Evolutionary conservation across 2,329 filamentous ascomycete genomes (phyloP).

Genomic region (Aspergillus udagawae): DNA sequence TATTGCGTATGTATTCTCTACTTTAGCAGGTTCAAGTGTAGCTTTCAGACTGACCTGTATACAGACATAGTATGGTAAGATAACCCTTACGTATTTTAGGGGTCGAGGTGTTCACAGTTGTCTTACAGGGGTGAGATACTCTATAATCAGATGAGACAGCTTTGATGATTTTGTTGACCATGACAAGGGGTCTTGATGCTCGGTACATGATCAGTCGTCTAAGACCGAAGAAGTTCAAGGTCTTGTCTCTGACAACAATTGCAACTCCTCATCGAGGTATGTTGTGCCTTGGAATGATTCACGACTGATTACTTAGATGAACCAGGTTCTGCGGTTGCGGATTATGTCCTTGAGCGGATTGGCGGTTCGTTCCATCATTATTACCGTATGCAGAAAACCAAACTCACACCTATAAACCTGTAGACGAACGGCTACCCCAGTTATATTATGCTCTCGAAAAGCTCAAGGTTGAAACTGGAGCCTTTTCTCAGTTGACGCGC

Average conservation of each 20-base stretch:
- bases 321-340: slow-evolving; percentile 56
- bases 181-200: slow-evolving; percentile 55
- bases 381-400: neutral
- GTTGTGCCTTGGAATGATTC: neutral
- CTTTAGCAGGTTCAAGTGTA: neutral
- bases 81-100: neutral
- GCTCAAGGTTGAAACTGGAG: slow-evolving; percentile 55
- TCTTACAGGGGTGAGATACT: slow-evolving; percentile 30
- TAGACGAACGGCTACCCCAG: slow-evolving; percentile 48
- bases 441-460: slow-evolving; percentile 54
- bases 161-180: slow-evolving; percentile 5
- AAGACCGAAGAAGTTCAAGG: slow-evolving; percentile 64
- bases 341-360: slow-evolving; percentile 57
- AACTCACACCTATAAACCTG: slow-evolving; percentile 33
- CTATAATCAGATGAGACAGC: neutral
- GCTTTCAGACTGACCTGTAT: slow-evolving; percentile 3
- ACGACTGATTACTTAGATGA: neutral
- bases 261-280: slow-evolving; percentile 57
- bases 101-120: slow-evolving; percentile 6
- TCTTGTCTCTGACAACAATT: slow-evolving; percentile 64
- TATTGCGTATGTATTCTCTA: slow-evolving; percentile 50
- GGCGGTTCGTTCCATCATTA: slow-evolving; percentile 40
- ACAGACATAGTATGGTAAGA: slow-evolving; percentile 48
- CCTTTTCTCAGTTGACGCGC: slow-evolving; percentile 59
- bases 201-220: slow-evolving; percentile 61